Base-by-base conservation (phyloP, 495 filamentous ascomycete genomes). In the Penicillium verhagenii region DNA sequence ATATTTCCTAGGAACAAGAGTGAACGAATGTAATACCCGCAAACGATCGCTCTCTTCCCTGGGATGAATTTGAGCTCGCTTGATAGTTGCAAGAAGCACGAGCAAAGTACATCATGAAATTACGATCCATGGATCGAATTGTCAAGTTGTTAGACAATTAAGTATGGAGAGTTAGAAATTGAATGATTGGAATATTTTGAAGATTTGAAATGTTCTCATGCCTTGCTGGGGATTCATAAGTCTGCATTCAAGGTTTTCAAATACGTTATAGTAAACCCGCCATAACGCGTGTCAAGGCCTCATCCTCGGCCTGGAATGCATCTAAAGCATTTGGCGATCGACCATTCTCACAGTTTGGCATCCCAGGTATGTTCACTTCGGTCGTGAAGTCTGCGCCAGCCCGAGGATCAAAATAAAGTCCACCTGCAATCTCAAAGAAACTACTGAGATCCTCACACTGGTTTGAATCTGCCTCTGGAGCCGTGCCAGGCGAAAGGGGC, bases 351-450 rank as follows among this genome's bases (percentile, higher is more conserved):
- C 54, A 31, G 16, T 48, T 38, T 26, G 46, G 25, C 21, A 54
- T 52, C 38, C 46, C 60, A 54, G n/a, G n/a, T n/a, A 59, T 53
- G 33, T 58, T 55, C 46, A 57, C 50, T 19, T 50, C 54, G 9
- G 38, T 43, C 28, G 53, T 16, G 9, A 56, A 20, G 23, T 59
- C 43, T 26, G 56, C 38, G 21, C 48, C 51, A 25, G 56, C 11
- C 33, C 44, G 25, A 18, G 71, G 60, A 44, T 72, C 66, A 45
- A 72, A 73, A 20, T 74, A 75, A 8, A 75, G 54, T 3, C 65
- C 71, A 3, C 74, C 74, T 0, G 74, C 72, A 47, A 73, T 69
- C 50, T 75, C 74, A 54, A 77, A 77, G 57, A 77, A 77, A 48
- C 66, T 74, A 16, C 72, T 77, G 29, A 77, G 50, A 38, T 75